These are phyloP conservation scores for Pichia deserticola DNA, from an alignment of 805 yeast species.

Conservation along the genomic window DNA sequence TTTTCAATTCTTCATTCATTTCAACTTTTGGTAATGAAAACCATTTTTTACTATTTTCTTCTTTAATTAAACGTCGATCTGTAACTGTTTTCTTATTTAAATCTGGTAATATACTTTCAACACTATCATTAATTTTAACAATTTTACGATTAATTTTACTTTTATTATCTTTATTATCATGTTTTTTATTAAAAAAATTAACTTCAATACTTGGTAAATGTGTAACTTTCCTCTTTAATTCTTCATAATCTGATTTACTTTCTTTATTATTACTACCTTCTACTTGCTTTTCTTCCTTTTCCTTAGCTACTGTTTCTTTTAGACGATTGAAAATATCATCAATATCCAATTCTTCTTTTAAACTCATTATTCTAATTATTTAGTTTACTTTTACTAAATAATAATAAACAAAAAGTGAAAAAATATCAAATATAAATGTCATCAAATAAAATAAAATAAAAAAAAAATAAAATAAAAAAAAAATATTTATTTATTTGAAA, in stretches of 20 bases:
- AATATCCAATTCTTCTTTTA: slow-evolving; percentile 10
- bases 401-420: too few relatives aligned
- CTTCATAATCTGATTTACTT: slow-evolving; percentile 18
- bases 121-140: slow-evolving; percentile 43
- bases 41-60: slow-evolving; percentile 59
- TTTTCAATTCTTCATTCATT: slow-evolving; percentile 58
- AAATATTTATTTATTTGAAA: too few relatives aligned
- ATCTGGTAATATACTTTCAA: slow-evolving; percentile 19
- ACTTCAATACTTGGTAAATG: slow-evolving; percentile 33
- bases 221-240: slow-evolving; percentile 24
- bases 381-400: not conserved
- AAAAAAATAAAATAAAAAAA: too few relatives aligned
- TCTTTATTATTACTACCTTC: slow-evolving; percentile 20
- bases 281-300: slow-evolving; percentile 14
- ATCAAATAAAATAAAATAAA: too few relatives aligned
- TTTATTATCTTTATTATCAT: slow-evolving; percentile 2
- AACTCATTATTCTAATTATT: not conserved
- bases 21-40: slow-evolving; percentile 73
- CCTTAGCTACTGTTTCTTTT: not conserved
- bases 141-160: slow-evolving; percentile 13
- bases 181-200: slow-evolving; percentile 1
- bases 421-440: too few relatives aligned
- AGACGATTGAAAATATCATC: slow-evolving; percentile 30
- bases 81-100: slow-evolving; percentile 14
- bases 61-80: slow-evolving; percentile 12